Conservation (phyloP, 768 basidiomycete species). For the Lactarius quietus region DNA sequence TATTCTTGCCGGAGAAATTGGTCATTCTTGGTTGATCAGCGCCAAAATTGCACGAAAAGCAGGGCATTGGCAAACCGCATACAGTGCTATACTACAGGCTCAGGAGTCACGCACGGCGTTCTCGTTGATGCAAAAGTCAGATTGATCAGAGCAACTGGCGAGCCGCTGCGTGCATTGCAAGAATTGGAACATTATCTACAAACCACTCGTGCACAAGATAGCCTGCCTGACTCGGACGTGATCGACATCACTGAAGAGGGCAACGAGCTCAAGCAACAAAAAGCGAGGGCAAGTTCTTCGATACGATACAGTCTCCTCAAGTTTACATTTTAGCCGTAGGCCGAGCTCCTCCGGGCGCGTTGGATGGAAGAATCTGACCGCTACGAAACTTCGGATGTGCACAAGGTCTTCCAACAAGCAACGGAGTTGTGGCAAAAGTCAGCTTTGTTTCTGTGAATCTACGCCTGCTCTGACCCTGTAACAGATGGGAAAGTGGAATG, state of each 20-base stretch:
- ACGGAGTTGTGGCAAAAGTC: conserved; percentile 50
- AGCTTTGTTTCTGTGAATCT: conserved; percentile 14
- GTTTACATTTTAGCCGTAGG: conserved; percentile 40
- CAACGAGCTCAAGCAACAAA: conserved; percentile 48
- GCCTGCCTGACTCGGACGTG: conserved; percentile 35
- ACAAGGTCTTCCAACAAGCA: conserved; percentile 53
- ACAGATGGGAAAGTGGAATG: conserved; percentile 78
- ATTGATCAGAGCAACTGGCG: conserved; percentile 72
- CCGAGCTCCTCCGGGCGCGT: conserved; percentile 74
- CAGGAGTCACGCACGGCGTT: conserved; percentile 66
- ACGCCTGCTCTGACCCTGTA: neutral
- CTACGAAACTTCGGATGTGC: conserved; percentile 62
- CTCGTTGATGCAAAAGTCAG: conserved; percentile 88
- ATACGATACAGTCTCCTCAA: neutral
- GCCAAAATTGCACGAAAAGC: conserved; percentile 97
- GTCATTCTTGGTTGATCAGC: conserved; percentile 84
- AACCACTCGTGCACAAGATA: conserved; percentile 25
- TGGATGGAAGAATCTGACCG: conserved; percentile 93
- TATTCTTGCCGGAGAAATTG: conserved; percentile 40
- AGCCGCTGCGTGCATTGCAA: conserved; percentile 79
- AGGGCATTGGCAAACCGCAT: conserved; percentile 93
- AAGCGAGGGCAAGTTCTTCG: conserved; percentile 59
- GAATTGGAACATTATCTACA: conserved; percentile 78
- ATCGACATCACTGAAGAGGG: conserved; percentile 60
- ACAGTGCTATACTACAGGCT: conserved; percentile 92